Conservation (phyloP, 495 filamentous ascomycete genomes). For the Aspergillus leporis region DNA sequence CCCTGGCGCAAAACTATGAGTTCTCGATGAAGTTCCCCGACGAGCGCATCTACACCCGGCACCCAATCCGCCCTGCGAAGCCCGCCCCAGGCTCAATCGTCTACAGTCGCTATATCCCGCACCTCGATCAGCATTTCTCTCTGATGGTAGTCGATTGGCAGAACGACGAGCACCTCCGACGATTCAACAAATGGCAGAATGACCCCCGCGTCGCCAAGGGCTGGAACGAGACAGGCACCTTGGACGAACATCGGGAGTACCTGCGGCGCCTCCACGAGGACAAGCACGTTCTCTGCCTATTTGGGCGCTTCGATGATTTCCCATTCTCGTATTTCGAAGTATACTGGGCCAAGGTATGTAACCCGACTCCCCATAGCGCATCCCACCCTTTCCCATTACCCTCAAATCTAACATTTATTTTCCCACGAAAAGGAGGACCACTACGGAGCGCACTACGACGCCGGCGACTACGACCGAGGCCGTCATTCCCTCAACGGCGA, state of each 20-base stretch:
- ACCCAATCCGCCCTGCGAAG: slow-evolving; percentile 62
- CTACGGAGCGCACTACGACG: slow-evolving; percentile 64
- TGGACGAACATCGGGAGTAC: slow-evolving; percentile 62
- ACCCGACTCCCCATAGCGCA: slow-evolving; percentile 1
- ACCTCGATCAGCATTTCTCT: slow-evolving; percentile 65
- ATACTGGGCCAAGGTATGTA: slow-evolving; percentile 67
- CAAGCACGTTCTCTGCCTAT: slow-evolving; percentile 60
- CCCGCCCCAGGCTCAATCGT: slow-evolving; percentile 59
- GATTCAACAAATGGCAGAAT: slow-evolving; percentile 67
- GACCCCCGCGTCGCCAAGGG: slow-evolving; percentile 65
- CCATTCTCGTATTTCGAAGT: slow-evolving; percentile 69
- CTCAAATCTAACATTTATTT: slow-evolving; percentile 6
- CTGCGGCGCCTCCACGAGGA: slow-evolving; percentile 59
- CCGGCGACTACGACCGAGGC: slow-evolving; percentile 64
- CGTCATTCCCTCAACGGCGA: slow-evolving; percentile 70
- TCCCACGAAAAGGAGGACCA: slow-evolving; percentile 63
- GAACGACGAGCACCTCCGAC: slow-evolving; percentile 52
- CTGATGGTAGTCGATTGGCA: slow-evolving; percentile 61
- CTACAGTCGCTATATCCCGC: slow-evolving; percentile 69
- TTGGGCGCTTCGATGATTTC: slow-evolving; percentile 61
- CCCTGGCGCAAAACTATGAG: slow-evolving; percentile 54
- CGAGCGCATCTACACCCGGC: slow-evolving; percentile 48
- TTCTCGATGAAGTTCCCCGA: slow-evolving; percentile 55
- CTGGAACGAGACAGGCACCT: slow-evolving; percentile 61
- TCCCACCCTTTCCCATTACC: neutral